phyloP scores from a whole-genome alignment of 495 filamentous ascomycete genomes.

The Margaritispora aquatica region DNA sequence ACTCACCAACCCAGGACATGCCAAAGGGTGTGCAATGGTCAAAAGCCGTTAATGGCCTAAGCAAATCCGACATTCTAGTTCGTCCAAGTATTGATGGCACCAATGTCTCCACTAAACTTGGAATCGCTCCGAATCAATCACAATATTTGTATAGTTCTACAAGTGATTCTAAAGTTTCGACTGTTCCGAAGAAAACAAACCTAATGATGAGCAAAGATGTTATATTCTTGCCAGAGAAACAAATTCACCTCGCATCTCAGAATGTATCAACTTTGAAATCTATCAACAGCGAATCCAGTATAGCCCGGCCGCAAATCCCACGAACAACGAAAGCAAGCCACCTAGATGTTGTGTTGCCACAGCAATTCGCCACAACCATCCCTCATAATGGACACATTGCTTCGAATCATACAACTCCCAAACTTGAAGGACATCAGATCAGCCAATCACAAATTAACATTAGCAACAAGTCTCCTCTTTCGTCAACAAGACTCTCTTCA shows the following conservation, averaged over 20 bases:
- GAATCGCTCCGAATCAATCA: too few relatives aligned
- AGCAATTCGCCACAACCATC: neutral
- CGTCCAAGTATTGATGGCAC: neutral
- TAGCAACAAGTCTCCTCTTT: neutral
- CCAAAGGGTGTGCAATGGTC: neutral
- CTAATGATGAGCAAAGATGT: too few relatives aligned
- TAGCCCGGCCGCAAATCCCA: neutral
- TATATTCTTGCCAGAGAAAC: too few relatives aligned
- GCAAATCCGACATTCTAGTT: neutral
- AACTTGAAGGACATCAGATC: neutral
- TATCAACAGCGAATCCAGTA: neutral
- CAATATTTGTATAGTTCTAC: too few relatives aligned
- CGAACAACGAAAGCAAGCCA: neutral
- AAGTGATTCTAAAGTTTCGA: too few relatives aligned
- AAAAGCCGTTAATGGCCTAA: neutral
- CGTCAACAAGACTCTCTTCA: neutral
- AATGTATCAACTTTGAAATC: neutral
- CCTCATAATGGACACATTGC: neutral
- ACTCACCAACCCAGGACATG: neutral
- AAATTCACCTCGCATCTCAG: too few relatives aligned
- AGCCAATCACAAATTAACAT: neutral
- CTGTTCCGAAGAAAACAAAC: too few relatives aligned
- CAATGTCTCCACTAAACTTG: neutral
- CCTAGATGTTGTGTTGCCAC: neutral
- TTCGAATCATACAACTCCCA: neutral